These are phyloP conservation scores for Tricholoma hemisulphureum DNA, from an alignment of 768 basidiomycete species.

Conservation along the genomic window DNA sequence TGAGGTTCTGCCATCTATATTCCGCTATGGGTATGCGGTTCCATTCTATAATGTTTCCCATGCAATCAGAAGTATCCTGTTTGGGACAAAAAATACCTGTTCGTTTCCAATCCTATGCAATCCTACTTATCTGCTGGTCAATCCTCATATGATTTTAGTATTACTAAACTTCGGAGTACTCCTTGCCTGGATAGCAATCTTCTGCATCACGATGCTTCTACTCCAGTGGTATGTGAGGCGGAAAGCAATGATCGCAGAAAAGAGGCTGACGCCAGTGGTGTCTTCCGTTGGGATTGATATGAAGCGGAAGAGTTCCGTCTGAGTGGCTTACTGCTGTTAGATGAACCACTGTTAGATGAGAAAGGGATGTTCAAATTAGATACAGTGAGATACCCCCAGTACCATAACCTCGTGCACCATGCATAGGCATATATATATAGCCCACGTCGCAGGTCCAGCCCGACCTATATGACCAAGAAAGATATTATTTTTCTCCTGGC, in stretches of 20 bases:
- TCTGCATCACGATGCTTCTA: conserved; percentile 20
- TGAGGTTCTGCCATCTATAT: conserved; percentile 45
- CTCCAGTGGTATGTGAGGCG: conserved; percentile 19
- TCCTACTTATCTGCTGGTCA: neutral
- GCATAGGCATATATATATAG: no score
- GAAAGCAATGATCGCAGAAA: conserved; percentile 6
- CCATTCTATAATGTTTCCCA: conserved; percentile 57
- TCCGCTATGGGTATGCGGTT: conserved; percentile 51
- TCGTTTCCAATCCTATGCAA: conserved; percentile 11
- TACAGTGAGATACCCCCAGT: no score
- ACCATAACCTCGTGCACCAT: no score
- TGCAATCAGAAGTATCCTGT: conserved; percentile 49
- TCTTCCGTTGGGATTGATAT: no score
- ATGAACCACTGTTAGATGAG: no score
- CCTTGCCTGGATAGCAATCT: conserved; percentile 28
- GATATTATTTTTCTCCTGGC: no score
- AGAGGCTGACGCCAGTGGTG: neutral
- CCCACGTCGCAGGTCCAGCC: no score
- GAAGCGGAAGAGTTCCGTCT: no score
- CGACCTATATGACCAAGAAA: no score
- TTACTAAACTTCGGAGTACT: conserved; percentile 53
- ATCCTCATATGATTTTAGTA: conserved; percentile 29
- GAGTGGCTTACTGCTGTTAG: no score
- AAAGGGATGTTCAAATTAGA: no score
- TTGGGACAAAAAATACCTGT: conserved; percentile 51